Base-by-base conservation (phyloP, 202 grass and related monocot genomes). In the Tripidium arundinaceum region DNA sequence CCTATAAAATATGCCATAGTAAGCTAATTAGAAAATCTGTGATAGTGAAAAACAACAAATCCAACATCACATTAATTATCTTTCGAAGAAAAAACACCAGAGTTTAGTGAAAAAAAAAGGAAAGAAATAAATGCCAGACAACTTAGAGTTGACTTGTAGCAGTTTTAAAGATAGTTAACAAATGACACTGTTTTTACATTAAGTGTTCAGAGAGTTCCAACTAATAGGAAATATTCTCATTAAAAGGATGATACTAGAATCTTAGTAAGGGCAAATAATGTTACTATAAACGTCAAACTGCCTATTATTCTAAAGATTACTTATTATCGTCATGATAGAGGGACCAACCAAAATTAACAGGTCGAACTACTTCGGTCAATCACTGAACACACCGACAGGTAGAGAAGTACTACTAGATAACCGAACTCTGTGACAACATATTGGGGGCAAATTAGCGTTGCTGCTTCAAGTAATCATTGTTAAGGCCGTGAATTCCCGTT, bases 1-100 rank as follows among this genome's bases (percentile, higher is more conserved):
- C 83, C 87, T 89, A 29, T 6, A 62, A 42, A 74, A 79, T 1
- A 10, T 1, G 71, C 3, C 40, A 21, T 15, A 21, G 41, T 42
- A 27, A 36, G 43, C 57, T 72, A 37, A 13, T 70, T 21, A 18
- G 14, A 49, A 45, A 45, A 19, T 15, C 11, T 70, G 29, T 19
- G 22, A 4, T 47, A 7, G 15, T n/a, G 28, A 37, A 33, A 15
- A 38, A 50, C 5, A 36, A 63, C 16, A 81, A 62, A 62, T 26
- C 21, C 1, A 50, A 27, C 28, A 69, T 26, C 31, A 24, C 2
- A 47, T 19, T 25, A 70, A 60, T 47, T 47, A 52, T 25, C 42
- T 43, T 27, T 37, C 1, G 1, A 34, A 65, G 27, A 50, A 7
- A 76, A 29, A 40, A 36, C 26, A 49, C 65, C 3, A 54, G 8